Base-by-base conservation (phyloP, 2,329 filamentous ascomycete genomes). In the Dryadomyces quercivorus region DNA sequence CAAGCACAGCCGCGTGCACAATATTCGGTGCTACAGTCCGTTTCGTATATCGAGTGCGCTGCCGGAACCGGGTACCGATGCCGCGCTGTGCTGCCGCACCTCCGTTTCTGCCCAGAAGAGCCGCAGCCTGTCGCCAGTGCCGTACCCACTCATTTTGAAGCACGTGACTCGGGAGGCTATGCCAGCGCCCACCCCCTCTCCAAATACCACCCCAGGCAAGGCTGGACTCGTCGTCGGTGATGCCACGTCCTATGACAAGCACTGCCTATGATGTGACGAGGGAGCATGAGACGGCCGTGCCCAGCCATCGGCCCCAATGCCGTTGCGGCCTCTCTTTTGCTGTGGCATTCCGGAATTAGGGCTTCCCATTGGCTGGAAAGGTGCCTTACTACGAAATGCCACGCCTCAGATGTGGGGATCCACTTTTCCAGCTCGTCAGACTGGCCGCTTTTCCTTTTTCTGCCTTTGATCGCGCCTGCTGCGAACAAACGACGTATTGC, bases 401-500 rank as follows among this genome's bases (percentile, higher is more conserved):
- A 20, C 42, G 42, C n/a, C 16, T 44, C 42, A 44, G 31, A 26
- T 56, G 49, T 46, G 53, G 16, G 31, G 10, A 18, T 22, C 51
- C 51, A 53, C 51, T 53, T 48, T 48, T 40, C 12, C 44, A 48
- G 44, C 44, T 53, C 44, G 31, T n/a, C 44, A 45, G 34, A 48
- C 43, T 48, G 31, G 51, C 31, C 51, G 51, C 51, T 48, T 53
- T 53, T 53, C 51, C 51, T 20, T 47, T 52, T 53, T 53, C 51
- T 38, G 44, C 36, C 18, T 47, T 31, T 20, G 44, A 47, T 53
- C 51, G 51, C 51, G 51, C 44, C 51, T 53, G 51, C 51, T 48
- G 34, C 21, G 34, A 48, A 16, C 51, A 52, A 47, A 45, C 50
- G 50, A 51, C 38, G n/a, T 18, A 51, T 21, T 44, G 26, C 50